A percentile compares a stretch with the other conserved stretches of the same genome.
phyloP scores from a whole-genome alignment of 305 asterid genomes.

The Fraxinus nigra region DNA sequence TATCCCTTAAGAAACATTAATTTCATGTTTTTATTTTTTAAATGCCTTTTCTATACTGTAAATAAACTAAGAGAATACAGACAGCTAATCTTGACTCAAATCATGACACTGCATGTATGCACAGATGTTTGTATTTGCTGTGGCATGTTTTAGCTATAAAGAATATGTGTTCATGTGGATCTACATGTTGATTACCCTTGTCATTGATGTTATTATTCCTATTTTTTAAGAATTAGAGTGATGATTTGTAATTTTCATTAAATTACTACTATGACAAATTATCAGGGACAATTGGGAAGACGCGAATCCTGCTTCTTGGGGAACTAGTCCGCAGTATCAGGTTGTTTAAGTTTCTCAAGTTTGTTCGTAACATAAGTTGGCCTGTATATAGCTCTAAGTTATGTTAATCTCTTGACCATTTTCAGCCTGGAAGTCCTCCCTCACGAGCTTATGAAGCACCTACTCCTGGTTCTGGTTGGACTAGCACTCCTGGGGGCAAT shows the following conservation, averaged over 20 bases:
- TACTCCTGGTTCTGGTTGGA: slow-evolving; percentile 98
- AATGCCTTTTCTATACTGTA: background rate
- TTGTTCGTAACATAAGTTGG: background rate
- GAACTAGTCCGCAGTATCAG: slow-evolving; percentile 93
- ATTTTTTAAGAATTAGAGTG: background rate
- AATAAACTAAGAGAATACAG: background rate
- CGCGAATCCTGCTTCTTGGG: slow-evolving; percentile 98
- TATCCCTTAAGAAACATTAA: background rate
- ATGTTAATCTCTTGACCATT: slow-evolving; percentile 4
- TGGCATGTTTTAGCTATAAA: background rate
- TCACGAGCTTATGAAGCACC: slow-evolving; percentile 96
- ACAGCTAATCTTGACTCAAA: background rate
- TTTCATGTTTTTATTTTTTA: background rate
- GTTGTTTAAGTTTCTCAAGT: slow-evolving; percentile 27
- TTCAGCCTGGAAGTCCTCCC: slow-evolving; percentile 89
- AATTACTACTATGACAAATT: slow-evolving; percentile 22
- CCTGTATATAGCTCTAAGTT: background rate
- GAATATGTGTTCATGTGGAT: background rate
- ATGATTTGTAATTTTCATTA: slow-evolving; percentile 5
- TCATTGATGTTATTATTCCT: background rate
- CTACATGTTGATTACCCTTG: background rate
- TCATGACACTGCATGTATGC: background rate
- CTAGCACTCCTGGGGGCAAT: slow-evolving; percentile 54
- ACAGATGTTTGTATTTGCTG: background rate
- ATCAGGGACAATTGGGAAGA: slow-evolving; percentile 95